Evolutionary conservation across 768 basidiomycete species (phyloP), one percentile per base, ranked within the genome.

Genomic region (Filobasidium wieringae): DNA sequence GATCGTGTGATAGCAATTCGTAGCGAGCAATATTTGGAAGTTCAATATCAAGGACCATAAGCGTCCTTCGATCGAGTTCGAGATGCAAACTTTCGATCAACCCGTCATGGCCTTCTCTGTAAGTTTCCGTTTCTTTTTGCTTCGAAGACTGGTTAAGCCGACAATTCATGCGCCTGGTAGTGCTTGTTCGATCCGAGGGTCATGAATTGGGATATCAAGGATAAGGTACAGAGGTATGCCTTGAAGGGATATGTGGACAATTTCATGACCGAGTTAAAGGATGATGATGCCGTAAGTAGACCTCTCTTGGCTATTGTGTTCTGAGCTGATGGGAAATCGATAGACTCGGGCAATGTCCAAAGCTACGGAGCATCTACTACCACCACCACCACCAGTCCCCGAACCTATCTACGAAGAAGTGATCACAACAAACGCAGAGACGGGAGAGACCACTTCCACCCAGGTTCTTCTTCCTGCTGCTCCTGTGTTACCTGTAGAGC

Each of bases 71-170:
- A 81, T 86, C 70, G 95, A 95, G 69, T 96, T 91, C 70, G 85
- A 83, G 27, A 76, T 95, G 41, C 83, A 90, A 27, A 85, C 88
- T 1, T 97, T 95, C 68, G 93, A 97, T 69, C 95, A 99, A 73
- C 84, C 87, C 52, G 92, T 95, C 59, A 77, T 96, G 31, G 90
- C 92, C 0, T 88, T 93, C 2, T 88, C 93, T 84, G 95, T 91
- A 66, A 63, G 79, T 74, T 36, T 15, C 2, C 32, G 30, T 32
- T 29, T 22, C 51, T 8, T 24, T 19, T 8, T 19, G 32, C 19
- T 3, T 11, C 12, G 31, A 43, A 26, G 26, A 14, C 41, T 19
- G 17, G 12, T 36, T 47, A 33, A 27, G n/a, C 5, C n/a, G 24
- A 19, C 36, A 4, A 30, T 17, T 37, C 29, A 9, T 55, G 29